Evolutionary conservation across 73 alveolate genomes (phyloP).

Genomic region (Paramecium tetraurelia): DNA sequence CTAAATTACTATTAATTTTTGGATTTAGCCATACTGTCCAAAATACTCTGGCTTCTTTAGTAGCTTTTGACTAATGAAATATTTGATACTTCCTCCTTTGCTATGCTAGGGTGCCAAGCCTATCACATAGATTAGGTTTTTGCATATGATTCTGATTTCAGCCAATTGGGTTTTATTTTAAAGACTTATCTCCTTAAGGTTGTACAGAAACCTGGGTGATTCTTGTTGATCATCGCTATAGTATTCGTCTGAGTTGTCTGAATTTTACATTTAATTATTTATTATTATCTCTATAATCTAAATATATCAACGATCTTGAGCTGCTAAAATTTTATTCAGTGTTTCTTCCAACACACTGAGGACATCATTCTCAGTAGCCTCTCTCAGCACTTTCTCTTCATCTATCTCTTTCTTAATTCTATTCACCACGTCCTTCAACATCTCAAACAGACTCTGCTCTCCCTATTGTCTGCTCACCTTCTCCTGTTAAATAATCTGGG

Average conservation of each 20-base stretch:
- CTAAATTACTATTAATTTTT: slow-evolving; percentile 75
- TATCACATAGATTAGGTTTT: slow-evolving; percentile 79
- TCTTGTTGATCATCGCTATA: neutral
- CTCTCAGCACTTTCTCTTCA: neutral
- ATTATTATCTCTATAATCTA: neutral
- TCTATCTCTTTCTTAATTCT: slow-evolving; percentile 25
- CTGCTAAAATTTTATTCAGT: slow-evolving; percentile 13
- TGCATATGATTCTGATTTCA: slow-evolving; percentile 74
- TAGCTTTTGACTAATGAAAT: neutral
- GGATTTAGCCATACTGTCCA: slow-evolving; percentile 78
- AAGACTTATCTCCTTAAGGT: neutral
- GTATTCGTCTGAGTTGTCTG: neutral
- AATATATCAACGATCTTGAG: neutral
- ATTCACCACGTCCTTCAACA: slow-evolving; percentile 47
- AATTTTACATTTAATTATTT: neutral
- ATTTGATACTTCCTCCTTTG: slow-evolving; percentile 64
- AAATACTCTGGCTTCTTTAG: slow-evolving; percentile 72
- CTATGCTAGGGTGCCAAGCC: slow-evolving; percentile 83
- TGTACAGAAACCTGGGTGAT: neutral
- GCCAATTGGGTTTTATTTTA: neutral
- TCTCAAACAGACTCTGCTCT: neutral
- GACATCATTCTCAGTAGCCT: neutral
- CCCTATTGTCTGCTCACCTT: neutral
- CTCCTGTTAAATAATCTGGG: neutral
- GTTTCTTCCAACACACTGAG: slow-evolving; percentile 18